Base-by-base conservation (phyloP, 2,329 filamentous ascomycete species). In the Elsinoe arachidis region DNA sequence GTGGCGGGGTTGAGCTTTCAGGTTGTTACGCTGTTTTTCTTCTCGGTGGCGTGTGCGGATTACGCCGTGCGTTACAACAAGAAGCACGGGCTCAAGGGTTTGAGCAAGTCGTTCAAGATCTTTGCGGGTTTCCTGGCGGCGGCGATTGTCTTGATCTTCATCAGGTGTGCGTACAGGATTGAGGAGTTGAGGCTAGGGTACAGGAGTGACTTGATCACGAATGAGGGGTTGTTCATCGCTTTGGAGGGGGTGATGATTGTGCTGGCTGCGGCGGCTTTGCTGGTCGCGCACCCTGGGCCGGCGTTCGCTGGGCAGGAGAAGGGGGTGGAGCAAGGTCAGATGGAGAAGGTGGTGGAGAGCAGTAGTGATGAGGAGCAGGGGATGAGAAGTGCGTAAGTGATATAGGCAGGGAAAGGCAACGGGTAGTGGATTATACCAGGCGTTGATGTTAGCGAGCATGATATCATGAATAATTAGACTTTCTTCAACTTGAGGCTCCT, bases 131-230 rank as follows among this genome's bases (percentile, higher is more conserved):
- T 78, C 6, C 71, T 86, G n/a, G 67, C 71, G 1, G 67, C 84
- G 1, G 76, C 81, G 2, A 82, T 81, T 7, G 56, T 85, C 7
- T 79, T 77, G 65, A 83, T 88, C 65, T 80, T 86, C 62, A 79
- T 80, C 63, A 74, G 85, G 10, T 82, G 79, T 63, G 78, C 80
- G 41, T 87, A 82, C 68, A 78, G 85, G 57, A 78, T 86, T 38
- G 80, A 80, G 1, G 84, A 87, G 75, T 68, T 87, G 63, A 80
- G 77, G 58, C 73, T 79, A 57, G 84, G 85, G 0, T 88, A 81
- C 79, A 69, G 65, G 5, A 82, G 84, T 0, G 67, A 74, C 17
- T 68, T 86, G 64, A 58, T 61, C 26, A 51, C 49, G n/a, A 51
- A 61, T 33, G 41, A 63, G 41, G 58, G 51, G 5, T 33, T 56